Evolutionary conservation across 805 yeast species (phyloP).

Genomic region (Alloascoidea hylecoeti): DNA sequence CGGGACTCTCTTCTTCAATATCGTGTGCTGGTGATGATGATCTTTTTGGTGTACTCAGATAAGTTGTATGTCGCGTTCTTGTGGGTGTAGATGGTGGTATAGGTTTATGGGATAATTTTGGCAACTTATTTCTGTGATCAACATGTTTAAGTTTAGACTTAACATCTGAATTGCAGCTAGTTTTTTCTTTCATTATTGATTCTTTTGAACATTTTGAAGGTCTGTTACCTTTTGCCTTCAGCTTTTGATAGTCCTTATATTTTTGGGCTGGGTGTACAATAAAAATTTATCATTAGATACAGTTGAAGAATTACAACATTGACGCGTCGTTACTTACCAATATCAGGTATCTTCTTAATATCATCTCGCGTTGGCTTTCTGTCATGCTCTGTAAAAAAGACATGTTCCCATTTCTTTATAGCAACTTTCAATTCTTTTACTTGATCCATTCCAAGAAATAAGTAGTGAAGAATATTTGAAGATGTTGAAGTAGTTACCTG

Average conservation of each 20-base stretch:
- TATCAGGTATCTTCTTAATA: slow-evolving; percentile 23
- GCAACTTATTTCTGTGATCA: too few species aligned
- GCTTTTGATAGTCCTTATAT: slow-evolving; percentile 19
- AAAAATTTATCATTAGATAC: background rate
- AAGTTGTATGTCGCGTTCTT: too few species aligned
- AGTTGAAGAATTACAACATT: background rate
- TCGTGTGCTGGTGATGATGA: slow-evolving; percentile 1
- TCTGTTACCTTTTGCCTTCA: too few species aligned
- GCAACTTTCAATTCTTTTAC: slow-evolving; percentile 20
- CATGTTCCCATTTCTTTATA: slow-evolving; percentile 42
- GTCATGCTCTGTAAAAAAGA: slow-evolving; percentile 22
- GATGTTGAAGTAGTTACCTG: too few species aligned
- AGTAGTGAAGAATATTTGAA: background rate
- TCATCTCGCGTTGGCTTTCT: slow-evolving; percentile 34
- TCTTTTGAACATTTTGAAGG: too few species aligned
- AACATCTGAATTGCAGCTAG: too few species aligned
- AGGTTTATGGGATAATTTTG: too few species aligned
- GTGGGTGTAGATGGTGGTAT: too few species aligned
- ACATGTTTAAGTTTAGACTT: too few species aligned
- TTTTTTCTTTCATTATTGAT: too few species aligned
- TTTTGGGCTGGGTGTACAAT: slow-evolving; percentile 8
- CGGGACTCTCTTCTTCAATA: slow-evolving; percentile 4
- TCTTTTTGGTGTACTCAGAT: background rate
- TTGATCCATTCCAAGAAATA: background rate
- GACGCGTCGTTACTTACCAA: slow-evolving; percentile 12